Evolutionary conservation across 495 filamentous ascomycete genomes (phyloP).

Genomic region (Talaromyces nanjingensis): DNA sequence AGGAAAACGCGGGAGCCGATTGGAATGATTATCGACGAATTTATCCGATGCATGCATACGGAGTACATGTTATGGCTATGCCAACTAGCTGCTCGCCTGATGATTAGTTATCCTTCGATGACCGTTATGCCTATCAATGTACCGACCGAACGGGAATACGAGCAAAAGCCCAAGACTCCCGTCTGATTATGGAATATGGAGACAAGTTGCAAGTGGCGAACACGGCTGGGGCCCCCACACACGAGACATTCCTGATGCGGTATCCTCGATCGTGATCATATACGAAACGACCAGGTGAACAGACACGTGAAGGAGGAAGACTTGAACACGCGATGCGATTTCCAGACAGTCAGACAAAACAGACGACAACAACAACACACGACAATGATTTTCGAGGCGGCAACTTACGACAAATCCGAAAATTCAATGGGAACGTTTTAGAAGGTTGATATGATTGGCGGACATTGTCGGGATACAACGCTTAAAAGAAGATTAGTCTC

Average conservation of each 20-base stretch:
- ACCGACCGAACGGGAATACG: not conserved
- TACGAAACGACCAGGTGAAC: not conserved
- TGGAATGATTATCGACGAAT: not conserved
- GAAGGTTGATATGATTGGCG: not conserved
- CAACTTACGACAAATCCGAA: not conserved
- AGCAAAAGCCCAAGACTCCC: no score
- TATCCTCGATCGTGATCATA: not conserved
- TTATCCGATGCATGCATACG: not conserved
- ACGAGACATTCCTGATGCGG: not conserved
- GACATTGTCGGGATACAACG: not conserved
- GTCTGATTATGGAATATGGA: not conserved
- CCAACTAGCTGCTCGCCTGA: not conserved
- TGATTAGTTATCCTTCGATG: not conserved
- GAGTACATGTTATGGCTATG: no score
- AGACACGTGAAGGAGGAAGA: not conserved
- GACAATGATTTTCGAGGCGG: not conserved
- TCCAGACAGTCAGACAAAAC: not conserved
- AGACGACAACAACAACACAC: not conserved
- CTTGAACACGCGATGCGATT: not conserved
- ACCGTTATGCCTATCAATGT: not conserved
- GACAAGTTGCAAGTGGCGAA: not conserved
- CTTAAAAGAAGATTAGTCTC: not conserved
- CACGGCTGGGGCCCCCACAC: not conserved
- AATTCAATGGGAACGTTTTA: not conserved
- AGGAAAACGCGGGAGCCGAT: not conserved